Percentiles rank a stretch among this genome's conserved stretches.
Conservation (phyloP, 23 red algal species). For the Gracilaria domingensis region DNA sequence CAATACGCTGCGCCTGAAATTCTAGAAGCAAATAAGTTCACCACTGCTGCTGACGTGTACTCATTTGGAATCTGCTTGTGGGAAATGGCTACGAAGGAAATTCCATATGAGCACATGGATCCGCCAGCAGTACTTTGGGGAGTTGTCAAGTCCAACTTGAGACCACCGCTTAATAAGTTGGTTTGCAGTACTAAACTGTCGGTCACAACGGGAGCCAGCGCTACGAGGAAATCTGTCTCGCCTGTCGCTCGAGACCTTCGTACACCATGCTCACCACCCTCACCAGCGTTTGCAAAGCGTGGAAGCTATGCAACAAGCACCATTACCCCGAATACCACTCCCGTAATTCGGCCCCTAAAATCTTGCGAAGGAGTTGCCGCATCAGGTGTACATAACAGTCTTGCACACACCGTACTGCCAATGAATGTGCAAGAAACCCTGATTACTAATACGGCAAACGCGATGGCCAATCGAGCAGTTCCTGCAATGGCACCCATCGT, state of each 20-base stretch:
- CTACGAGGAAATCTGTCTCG: neutral
- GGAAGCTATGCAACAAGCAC: slow-evolving; percentile 9
- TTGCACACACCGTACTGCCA: neutral
- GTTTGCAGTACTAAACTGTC: neutral
- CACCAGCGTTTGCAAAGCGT: neutral
- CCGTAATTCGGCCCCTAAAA: neutral
- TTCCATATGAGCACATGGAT: slow-evolving; percentile 75
- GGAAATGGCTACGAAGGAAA: slow-evolving; percentile 82
- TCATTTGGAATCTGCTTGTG: slow-evolving; percentile 90
- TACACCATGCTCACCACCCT: neutral
- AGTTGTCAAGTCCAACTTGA: slow-evolving; percentile 56
- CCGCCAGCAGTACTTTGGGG: slow-evolving; percentile 81
- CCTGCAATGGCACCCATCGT: neutral
- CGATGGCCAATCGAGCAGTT: neutral
- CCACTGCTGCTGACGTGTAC: slow-evolving; percentile 81
- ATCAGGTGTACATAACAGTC: neutral
- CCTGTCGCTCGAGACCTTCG: neutral
- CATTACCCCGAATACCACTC: neutral
- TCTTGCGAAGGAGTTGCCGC: neutral
- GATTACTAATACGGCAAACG: neutral
- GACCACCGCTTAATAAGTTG: slow-evolving; percentile 42
- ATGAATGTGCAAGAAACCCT: neutral
- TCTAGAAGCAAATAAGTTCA: slow-evolving; percentile 71
- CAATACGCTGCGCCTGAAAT: slow-evolving; percentile 93
- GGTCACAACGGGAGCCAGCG: too few species aligned